Conservation (phyloP, 2,329 filamentous ascomycete species). For the Ceratocystis colombiana region DNA sequence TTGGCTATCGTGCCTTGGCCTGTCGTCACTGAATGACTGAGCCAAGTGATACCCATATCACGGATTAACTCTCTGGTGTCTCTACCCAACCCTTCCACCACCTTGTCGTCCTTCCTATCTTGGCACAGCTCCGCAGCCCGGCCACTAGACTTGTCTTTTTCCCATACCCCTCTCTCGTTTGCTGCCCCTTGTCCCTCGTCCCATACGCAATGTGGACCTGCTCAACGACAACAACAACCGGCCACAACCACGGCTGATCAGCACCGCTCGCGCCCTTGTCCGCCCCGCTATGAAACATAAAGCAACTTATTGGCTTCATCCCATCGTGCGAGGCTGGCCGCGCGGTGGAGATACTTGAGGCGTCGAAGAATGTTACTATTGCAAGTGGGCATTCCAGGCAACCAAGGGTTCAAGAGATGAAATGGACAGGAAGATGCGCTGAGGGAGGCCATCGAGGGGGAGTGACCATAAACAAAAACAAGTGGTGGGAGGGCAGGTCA, state of each 20-base stretch:
- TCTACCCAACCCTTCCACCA: too few relatives aligned
- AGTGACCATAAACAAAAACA: conserved; percentile 12
- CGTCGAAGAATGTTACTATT: conserved; percentile 9
- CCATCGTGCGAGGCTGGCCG: background rate
- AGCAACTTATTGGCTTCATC: background rate
- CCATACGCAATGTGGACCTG: too few relatives aligned
- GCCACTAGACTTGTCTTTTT: background rate
- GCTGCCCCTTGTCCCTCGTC: too few relatives aligned
- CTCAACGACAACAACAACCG: too few relatives aligned
- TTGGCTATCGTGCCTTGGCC: too few relatives aligned
- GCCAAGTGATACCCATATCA: too few relatives aligned
- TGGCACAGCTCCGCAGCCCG: background rate
- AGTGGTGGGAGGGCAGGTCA: background rate
- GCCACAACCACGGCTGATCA: too few relatives aligned
- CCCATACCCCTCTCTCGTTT: background rate
- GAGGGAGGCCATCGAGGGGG: background rate
- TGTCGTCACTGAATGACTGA: too few relatives aligned
- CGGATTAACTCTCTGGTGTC: too few relatives aligned
- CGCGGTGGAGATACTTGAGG: background rate
- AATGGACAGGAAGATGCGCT: background rate
- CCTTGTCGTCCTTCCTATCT: too few relatives aligned
- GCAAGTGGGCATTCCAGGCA: conserved; percentile 9
- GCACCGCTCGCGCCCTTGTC: background rate
- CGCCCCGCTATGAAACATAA: background rate
- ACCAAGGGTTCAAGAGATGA: background rate